Evolutionary conservation across 306 rosid species (phyloP).

Genomic region (Gynostemma pentaphyllum): DNA sequence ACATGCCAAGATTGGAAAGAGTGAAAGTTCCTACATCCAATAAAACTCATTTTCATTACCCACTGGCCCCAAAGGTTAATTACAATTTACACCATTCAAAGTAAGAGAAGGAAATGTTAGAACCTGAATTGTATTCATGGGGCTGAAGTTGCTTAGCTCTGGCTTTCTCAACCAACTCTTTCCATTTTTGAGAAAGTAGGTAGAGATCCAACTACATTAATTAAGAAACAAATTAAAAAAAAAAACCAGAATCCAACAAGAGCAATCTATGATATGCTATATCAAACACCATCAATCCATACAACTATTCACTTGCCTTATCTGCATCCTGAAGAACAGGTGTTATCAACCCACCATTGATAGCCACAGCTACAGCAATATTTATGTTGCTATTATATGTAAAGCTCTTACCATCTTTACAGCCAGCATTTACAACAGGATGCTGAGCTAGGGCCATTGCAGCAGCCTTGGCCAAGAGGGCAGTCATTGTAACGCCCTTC

Average conservation of each 20-base stretch:
- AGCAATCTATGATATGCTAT: not conserved
- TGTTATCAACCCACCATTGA: conserved; percentile 74
- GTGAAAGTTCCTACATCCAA: conserved; percentile 69
- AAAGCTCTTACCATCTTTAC: conserved; percentile 76
- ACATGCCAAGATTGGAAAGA: conserved; percentile 90
- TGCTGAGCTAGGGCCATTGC: conserved; percentile 83
- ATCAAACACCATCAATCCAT: not conserved
- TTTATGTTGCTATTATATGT: conserved; percentile 48
- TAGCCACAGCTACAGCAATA: conserved; percentile 78
- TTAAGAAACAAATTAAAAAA: conserved; percentile 15
- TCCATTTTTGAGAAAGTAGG: conserved; percentile 81
- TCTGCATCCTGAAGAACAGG: conserved; percentile 93
- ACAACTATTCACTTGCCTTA: conserved; percentile 29
- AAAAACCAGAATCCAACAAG: not conserved
- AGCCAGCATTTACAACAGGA: conserved; percentile 64
- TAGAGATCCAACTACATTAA: conserved; percentile 74
- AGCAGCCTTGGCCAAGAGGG: conserved; percentile 70
- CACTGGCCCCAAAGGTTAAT: not conserved
- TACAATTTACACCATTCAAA: not conserved
- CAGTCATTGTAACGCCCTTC: conserved; percentile 96
- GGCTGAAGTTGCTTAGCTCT: conserved; percentile 90
- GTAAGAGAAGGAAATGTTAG: conserved; percentile 4
- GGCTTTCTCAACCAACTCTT: conserved; percentile 77
- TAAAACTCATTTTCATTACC: not conserved
- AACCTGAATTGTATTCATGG: conserved; percentile 78